Base-by-base conservation (phyloP, 148 eudicot species). In the Vaccinium darrowii region DNA sequence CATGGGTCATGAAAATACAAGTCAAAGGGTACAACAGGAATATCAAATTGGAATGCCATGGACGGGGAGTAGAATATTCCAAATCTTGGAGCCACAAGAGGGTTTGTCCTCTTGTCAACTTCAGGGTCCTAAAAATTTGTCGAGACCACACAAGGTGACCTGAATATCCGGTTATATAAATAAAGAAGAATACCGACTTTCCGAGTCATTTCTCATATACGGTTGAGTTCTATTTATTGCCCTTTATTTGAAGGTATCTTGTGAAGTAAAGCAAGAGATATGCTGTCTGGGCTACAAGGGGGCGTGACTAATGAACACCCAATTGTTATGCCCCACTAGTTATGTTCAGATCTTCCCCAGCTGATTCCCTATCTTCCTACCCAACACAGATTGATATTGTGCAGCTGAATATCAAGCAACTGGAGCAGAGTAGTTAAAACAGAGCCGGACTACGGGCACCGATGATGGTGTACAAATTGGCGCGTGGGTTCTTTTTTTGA, bases 191-290 rank as follows among this genome's bases (percentile, higher is more conserved):
- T n/a, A n/a, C 71, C 71, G 0, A 11, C 9, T 23, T 11, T 25
- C 21, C 43, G 1, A 15, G 19, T 72, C 76, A 12, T 33, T 8
- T 16, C 11, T 43, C 23, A 19, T 18, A 2, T 9, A 47, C 79
- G 21, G 27, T 47, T 5, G 51, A 76, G 27, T 5, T 25, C 8
- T 50, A 4, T 23, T 27, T 27, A 13, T 15, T n/a, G 30, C 14
- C 19, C 25, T 23, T 23, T 11, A 50, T 18, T 25, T 27, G 63
- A 0, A 14, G n/a, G 81, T 30, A 54, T 79, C 81, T 36, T 54
- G 19, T 53, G 81, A 79, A 53, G 15, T 27, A 54, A 79, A 79
- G 63, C 47, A 79, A 54, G 43, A 54, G 81, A 79, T 79, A 30
- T 79, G 62, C 80, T 79, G 81, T 79, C 49, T 79, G 47, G 81